Percentiles rank a stretch among this genome's conserved stretches.
These are phyloP conservation scores for Boehmeria nivea DNA, from an alignment of 306 rosid genomes.

Conservation along the genomic window DNA sequence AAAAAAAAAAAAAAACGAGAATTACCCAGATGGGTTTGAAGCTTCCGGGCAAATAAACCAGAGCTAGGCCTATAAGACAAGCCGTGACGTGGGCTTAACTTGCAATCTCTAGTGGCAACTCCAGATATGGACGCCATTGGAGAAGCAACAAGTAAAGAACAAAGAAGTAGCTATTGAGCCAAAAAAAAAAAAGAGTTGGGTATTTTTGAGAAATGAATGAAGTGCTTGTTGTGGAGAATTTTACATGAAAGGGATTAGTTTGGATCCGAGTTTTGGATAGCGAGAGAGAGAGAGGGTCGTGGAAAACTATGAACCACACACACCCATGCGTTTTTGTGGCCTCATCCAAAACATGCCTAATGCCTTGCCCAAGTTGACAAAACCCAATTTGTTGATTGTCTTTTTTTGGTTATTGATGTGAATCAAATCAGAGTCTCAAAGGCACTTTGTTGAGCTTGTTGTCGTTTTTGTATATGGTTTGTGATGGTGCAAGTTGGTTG, in stretches of 20 bases:
- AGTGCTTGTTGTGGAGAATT: neutral
- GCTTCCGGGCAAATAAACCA: conserved; percentile 25
- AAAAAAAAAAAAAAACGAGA: neutral
- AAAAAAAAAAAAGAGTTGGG: neutral
- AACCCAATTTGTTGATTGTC: neutral
- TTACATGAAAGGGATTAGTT: neutral
- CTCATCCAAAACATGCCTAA: conserved; percentile 22
- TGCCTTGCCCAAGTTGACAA: neutral
- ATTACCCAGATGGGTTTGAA: conserved; percentile 47
- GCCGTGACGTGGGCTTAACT: conserved; percentile 21
- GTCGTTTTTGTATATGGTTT: no score
- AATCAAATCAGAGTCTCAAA: no score
- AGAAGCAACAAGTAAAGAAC: neutral
- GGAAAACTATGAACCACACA: conserved; percentile 33
- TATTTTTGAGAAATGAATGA: neutral
- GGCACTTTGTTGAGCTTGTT: no score
- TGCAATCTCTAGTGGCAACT: conserved; percentile 41
- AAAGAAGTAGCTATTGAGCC: neutral
- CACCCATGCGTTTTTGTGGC: neutral
- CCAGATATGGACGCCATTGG: conserved; percentile 59
- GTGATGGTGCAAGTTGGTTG: no score
- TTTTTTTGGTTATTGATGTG: neutral
- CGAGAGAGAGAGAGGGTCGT: conserved; percentile 18
- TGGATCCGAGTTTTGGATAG: conserved; percentile 5
- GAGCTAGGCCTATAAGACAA: conserved; percentile 22